These are phyloP conservation scores for Bassia scoparia DNA, from an alignment of 148 eudicot genomes.

Conservation along the genomic window DNA sequence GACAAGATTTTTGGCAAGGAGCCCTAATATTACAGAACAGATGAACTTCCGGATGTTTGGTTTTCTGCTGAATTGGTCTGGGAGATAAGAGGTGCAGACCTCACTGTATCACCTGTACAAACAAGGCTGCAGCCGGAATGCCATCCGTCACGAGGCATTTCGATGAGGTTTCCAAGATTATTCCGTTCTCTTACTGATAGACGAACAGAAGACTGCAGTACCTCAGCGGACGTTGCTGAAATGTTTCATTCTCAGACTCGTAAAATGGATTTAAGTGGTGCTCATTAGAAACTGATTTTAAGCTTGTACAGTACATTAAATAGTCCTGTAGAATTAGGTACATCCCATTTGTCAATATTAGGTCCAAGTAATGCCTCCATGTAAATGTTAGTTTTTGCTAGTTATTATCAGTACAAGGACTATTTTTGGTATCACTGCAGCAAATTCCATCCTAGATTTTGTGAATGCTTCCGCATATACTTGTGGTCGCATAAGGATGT, in stretches of 20 bases:
- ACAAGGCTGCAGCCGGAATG: slow-evolving; percentile 81
- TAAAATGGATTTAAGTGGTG: slow-evolving; percentile 64
- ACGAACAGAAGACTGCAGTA: slow-evolving; percentile 82
- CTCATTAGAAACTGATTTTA: slow-evolving; percentile 4
- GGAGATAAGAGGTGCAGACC: slow-evolving; percentile 92
- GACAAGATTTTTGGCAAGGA: slow-evolving; percentile 65
- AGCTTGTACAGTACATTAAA: neutral
- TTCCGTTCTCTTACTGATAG: slow-evolving; percentile 53
- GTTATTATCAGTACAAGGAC: neutral
- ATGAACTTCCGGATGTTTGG: slow-evolving; percentile 83
- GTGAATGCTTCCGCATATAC: too few relatives aligned
- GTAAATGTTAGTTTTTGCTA: neutral
- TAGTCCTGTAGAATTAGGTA: neutral
- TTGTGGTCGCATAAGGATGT: too few relatives aligned
- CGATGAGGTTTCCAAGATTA: slow-evolving; percentile 87
- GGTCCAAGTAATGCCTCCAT: neutral
- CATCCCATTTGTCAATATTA: slow-evolving; percentile 7
- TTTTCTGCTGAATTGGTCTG: slow-evolving; percentile 81
- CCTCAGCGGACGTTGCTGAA: slow-evolving; percentile 65
- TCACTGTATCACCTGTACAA: slow-evolving; percentile 90
- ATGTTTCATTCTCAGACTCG: slow-evolving; percentile 86
- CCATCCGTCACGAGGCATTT: slow-evolving; percentile 84
- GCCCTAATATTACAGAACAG: slow-evolving; percentile 76
- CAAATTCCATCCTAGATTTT: too few relatives aligned
- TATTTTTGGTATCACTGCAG: neutral